Base-by-base conservation (phyloP, 2,329 filamentous ascomycete species). In the Lasiodiplodia theobromae region DNA sequence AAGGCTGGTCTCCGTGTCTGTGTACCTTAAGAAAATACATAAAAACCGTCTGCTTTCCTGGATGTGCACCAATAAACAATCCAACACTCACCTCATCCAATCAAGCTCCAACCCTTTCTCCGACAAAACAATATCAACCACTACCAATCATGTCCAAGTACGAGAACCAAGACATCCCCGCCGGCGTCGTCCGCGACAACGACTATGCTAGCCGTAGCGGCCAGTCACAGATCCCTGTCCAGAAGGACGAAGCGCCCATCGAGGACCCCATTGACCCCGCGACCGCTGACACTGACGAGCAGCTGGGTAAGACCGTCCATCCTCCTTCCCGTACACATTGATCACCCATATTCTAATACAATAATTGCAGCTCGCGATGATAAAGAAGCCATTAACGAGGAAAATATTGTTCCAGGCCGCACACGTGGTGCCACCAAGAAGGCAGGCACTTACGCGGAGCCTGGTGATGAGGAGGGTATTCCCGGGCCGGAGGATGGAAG, bases 391-490 rank as follows among this genome's bases (percentile, higher is more conserved):
- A 85, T 86, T 53, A 80, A 86, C 66, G 68, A 79, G 70, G 73
- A 69, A 66, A 86, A 86, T 70, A 85, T 86, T 49, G 72, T 86
- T 8, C 44, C 62, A 16, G 28, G 44, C 16, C 82, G 83, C 37
- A 86, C 84, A 8, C 79, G 84, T 21, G 83, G 84, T 67, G 84
- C 82, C 0, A 74, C 81, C 0, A 84, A 84, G 77, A 44, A 76
- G 51, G 70, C 76, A 44, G 83, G 84, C 21, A 77, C 78, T 0
- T 86, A 86, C 71, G 71, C 74, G 1, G 84, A 86, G 79, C 85
- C 84, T n/a, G 82, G 82, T 37, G 85, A 86, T 71, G 83, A 86
- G 67, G 84, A 86, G 75, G 77, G 80, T 18, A 71, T 83, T 62
- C 74, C 79, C n/a, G 75, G 73, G 4, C 70, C 73, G 0, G 71